Evolutionary conservation across 164 flowering plant species (phyloP), one percentile per base, ranked within the genome.

Genomic region (Berberis thunbergii): DNA sequence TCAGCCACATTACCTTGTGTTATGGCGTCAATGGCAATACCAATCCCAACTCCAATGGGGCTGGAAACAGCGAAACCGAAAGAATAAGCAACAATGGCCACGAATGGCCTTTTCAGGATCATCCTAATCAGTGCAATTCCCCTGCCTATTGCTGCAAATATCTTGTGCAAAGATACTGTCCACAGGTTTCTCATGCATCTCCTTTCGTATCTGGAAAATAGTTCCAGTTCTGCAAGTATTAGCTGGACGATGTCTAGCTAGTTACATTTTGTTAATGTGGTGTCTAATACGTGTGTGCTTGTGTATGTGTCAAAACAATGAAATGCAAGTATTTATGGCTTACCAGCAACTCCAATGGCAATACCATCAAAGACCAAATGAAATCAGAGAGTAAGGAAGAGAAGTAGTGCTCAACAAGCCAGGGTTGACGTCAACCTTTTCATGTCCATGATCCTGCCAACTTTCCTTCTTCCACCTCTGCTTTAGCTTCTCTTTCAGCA

Each of bases 341-440:
- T 76, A 87, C 92, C 90, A 64, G 97, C 69, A 73, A 88, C 83
- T 13, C 98, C 96, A 66, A 91, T 69, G 1, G 96, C 91, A 10
- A 91, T 87, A 4, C 98, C 95, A 70, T 91, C 98, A 61, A 89
- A 91, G 13, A 87, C 76, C 0, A 95, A 91, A 67, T 91, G 95
- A 58, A 91, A 87, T 60, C 96, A 89, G 43, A 91, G 73, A 2
- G 89, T 96, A 2, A 78, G 59, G 39, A 91, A 86, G 49, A 91
- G 87, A 49, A 91, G 77, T 1, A 89, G 85, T 81, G 72, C 45
- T 82, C 54, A 74, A 42, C 62, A 89, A 76, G 59, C 60, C 49
- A 0, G 83, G 77, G 48, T 67, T 75, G 6, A 58, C 45, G 53
- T 70, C 69, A 58, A 8, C 4, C 43, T 1, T 55, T 42, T 43